Percentiles rank a stretch among this genome's conserved stretches.
Evolutionary conservation across 2,329 filamentous ascomycete species (phyloP).

Genomic region (Colletotrichum sp.): DNA sequence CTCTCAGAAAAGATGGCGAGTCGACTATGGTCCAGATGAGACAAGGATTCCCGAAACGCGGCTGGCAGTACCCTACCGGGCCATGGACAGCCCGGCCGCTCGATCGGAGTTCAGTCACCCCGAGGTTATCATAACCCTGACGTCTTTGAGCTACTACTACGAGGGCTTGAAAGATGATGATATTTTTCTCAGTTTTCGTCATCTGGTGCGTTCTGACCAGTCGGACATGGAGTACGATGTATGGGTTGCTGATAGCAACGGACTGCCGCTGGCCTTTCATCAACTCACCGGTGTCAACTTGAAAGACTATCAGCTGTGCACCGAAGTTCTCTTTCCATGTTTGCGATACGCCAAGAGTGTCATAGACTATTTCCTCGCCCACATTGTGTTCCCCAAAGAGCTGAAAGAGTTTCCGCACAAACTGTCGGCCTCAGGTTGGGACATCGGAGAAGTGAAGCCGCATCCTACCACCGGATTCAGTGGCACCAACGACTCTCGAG

Average conservation of each 20-base stretch:
- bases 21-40: conserved; percentile 65
- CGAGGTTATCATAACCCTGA: conserved; percentile 61
- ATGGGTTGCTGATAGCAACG: conserved; percentile 46
- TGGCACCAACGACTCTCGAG: conserved; percentile 69
- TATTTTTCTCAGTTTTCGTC: conserved; percentile 49
- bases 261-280: conserved; percentile 40
- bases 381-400: conserved; percentile 65
- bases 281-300: conserved; percentile 62
- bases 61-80: conserved; percentile 64
- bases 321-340: conserved; percentile 52
- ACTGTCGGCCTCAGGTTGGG: conserved; percentile 71
- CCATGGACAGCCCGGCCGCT: conserved; percentile 61
- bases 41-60: conserved; percentile 42
- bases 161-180: conserved; percentile 57
- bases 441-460: conserved; percentile 54
- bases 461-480: conserved; percentile 70
- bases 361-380: conserved; percentile 68
- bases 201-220: conserved; percentile 57
- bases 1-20: conserved; percentile 64
- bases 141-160: conserved; percentile 62
- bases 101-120: conserved; percentile 68
- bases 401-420: conserved; percentile 69
- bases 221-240: conserved; percentile 52
- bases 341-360: conserved; percentile 56
- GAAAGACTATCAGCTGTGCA: conserved; percentile 55